Base-by-base conservation (phyloP, 2,329 filamentous ascomycete species). In the Plenodomus biglobosus region DNA sequence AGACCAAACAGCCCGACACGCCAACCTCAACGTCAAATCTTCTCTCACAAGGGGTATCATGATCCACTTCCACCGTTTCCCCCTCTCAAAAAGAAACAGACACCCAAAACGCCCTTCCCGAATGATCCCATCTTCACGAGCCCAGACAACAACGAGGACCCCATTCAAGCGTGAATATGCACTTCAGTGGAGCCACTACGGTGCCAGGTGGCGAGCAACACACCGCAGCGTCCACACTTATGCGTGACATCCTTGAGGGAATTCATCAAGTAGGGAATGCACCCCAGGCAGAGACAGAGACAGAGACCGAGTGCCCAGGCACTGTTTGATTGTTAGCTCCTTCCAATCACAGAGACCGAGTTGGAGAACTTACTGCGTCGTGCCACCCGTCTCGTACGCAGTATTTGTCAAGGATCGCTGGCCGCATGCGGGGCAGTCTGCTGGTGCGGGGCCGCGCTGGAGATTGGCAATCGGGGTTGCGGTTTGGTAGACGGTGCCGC, bases 181-280 rank as follows among this genome's bases (percentile, higher is more conserved):
- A 79, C 73, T 54, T 78, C 74, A 0, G 75, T 73, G 22, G 70
- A 70, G 0, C 77, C 77, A 52, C 75, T 78, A 5, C 74, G 72
- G 62, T 80, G 76, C 74, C 75, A 80, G 0, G 71, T 75, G 0
- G 76, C 77, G 38, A 80, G 69, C 46, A 74, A 50, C 1, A 67
- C 66, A 27, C 73, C 73, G 48, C 78, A 80, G 24, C 71, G 67
- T 1, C 75, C 75, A 46, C 78, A 80, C 50, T 72, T 73, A 56
- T 80, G 78, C 52, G 75, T 62, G 3, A 77, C 74, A 44, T 80
- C 75, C 62, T 80, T 80, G 43, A 76, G 64, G 37, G 69, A 72
- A 20, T 70, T 71, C 59, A 79, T 72, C 22, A 78, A 34, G 52
- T 80, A 80, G 0, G 78, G 77, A 38, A 80, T 72, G 54, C 76